Evolutionary conservation across 768 basidiomycete genomes (phyloP).

Genomic region (Trametopsis cervina): DNA sequence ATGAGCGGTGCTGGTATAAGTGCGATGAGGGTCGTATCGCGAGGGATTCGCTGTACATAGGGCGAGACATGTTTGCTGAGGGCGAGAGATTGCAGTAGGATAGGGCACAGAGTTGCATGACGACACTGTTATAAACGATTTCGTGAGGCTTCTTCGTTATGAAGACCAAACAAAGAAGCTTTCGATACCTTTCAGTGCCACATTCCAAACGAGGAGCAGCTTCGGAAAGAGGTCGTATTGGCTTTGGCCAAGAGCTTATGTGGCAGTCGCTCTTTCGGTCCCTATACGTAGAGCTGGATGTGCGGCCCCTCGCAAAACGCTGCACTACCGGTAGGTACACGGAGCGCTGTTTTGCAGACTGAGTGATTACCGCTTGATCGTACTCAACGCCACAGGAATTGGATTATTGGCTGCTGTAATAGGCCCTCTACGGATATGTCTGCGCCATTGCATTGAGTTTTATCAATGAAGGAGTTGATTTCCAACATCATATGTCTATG

Average conservation of each 20-base stretch:
- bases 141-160: not conserved
- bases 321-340: not conserved
- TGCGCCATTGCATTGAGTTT: too few relatives aligned
- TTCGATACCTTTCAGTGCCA: not conserved
- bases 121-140: constrained; percentile 1
- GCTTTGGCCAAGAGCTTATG: constrained; percentile 11
- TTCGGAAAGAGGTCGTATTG: too few relatives aligned
- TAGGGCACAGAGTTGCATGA: too few relatives aligned
- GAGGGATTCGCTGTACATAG: constrained; percentile 1
- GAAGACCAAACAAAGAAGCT: constrained; percentile 13
- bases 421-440: too few relatives aligned
- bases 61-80: constrained; percentile 2
- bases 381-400: too few relatives aligned
- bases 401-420: too few relatives aligned
- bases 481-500: too few relatives aligned
- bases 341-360: constrained; percentile 6
- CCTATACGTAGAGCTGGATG: not conserved
- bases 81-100: not conserved
- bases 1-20: not conserved
- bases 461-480: too few relatives aligned
- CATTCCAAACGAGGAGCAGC: too few relatives aligned
- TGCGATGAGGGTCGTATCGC: not conserved
- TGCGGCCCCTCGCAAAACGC: constrained; percentile 1
- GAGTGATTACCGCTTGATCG: constrained; percentile 2
- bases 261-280: constrained; percentile 3